Evolutionary conservation across 2,329 filamentous ascomycete genomes (phyloP).

Genomic region (Bipolaris bicolor): DNA sequence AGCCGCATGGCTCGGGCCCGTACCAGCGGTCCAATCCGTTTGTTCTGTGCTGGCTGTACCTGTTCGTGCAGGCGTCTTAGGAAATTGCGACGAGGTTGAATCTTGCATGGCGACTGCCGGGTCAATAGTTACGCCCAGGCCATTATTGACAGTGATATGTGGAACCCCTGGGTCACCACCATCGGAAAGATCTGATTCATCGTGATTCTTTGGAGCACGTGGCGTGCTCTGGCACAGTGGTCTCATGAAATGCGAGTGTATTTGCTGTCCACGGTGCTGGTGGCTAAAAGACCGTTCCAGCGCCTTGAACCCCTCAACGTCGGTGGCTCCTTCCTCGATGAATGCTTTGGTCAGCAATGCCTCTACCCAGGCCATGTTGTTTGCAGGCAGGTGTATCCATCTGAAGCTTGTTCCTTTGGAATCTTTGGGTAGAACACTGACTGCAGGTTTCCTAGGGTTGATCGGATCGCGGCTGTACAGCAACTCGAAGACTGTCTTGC

Average conservation of each 20-base stretch:
- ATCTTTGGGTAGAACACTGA: slow-evolving; percentile 49
- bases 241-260: slow-evolving; percentile 68
- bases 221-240: slow-evolving; percentile 61
- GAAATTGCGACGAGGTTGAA: slow-evolving; percentile 18
- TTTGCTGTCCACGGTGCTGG: slow-evolving; percentile 64
- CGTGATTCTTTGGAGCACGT: slow-evolving; percentile 36
- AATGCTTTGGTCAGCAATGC: slow-evolving; percentile 68
- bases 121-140: slow-evolving; percentile 36
- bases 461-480: slow-evolving; percentile 43
- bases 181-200: slow-evolving; percentile 46
- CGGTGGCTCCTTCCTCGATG: slow-evolving; percentile 66
- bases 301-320: slow-evolving; percentile 68
- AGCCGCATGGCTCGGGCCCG: slow-evolving; percentile 27
- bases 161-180: slow-evolving; percentile 37
- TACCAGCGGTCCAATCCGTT: slow-evolving; percentile 38
- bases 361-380: slow-evolving; percentile 67
- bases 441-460: slow-evolving; percentile 43
- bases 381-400: slow-evolving; percentile 56
- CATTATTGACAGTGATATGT: slow-evolving; percentile 37
- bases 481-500: slow-evolving; percentile 43
- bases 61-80: slow-evolving; percentile 36
- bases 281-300: slow-evolving; percentile 67
- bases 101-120: slow-evolving; percentile 30
- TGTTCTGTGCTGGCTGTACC: slow-evolving; percentile 43
- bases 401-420: slow-evolving; percentile 51